Percentiles rank a stretch among this genome's conserved stretches.
Evolutionary conservation across 1,284 basidiomycete species (phyloP).

Genomic region (Amylostereum chailletii): DNA sequence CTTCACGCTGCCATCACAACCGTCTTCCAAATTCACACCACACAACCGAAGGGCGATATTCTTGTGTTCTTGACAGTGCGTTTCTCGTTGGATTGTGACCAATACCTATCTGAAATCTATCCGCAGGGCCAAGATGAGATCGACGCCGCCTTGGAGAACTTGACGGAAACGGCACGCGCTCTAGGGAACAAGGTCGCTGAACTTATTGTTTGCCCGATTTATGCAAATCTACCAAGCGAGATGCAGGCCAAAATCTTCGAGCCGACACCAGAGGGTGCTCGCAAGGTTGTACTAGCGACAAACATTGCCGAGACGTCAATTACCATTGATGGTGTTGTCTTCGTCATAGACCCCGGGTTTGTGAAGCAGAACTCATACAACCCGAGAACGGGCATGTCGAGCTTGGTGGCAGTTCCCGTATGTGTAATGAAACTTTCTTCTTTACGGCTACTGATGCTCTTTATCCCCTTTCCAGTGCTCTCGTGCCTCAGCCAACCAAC

Average conservation of each 20-base stretch:
- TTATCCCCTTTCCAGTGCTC: slow-evolving; percentile 58
- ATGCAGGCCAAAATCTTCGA: slow-evolving; percentile 99
- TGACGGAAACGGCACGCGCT: slow-evolving; percentile 91
- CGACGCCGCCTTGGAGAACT: slow-evolving; percentile 91
- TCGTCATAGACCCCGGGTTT: slow-evolving; percentile 96
- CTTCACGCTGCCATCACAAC: slow-evolving; percentile 98
- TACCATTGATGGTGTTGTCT: slow-evolving; percentile 96
- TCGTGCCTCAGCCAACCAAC: slow-evolving; percentile 92
- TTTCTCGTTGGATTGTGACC: slow-evolving; percentile 5
- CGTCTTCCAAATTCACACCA: slow-evolving; percentile 98
- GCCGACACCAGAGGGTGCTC: slow-evolving; percentile 90
- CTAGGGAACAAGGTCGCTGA: slow-evolving; percentile 95
- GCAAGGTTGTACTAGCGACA: slow-evolving; percentile 96
- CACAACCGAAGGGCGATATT: slow-evolving; percentile 97
- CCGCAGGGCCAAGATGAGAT: slow-evolving; percentile 97
- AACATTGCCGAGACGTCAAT: slow-evolving; percentile 99
- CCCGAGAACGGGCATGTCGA: slow-evolving; percentile 94
- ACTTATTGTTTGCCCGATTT: slow-evolving; percentile 94
- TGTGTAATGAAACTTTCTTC: slow-evolving; percentile 21
- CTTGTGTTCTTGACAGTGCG: slow-evolving; percentile 91
- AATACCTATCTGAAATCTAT: slow-evolving; percentile 2
- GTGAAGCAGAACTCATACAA: slow-evolving; percentile 98
- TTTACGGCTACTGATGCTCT: slow-evolving; percentile 4
- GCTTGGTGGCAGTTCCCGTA: slow-evolving; percentile 87
- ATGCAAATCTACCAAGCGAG: slow-evolving; percentile 95